These are phyloP conservation scores for Paecilomyces sp. DNA, from an alignment of 2,329 filamentous ascomycete genomes.

Conservation along the genomic window DNA sequence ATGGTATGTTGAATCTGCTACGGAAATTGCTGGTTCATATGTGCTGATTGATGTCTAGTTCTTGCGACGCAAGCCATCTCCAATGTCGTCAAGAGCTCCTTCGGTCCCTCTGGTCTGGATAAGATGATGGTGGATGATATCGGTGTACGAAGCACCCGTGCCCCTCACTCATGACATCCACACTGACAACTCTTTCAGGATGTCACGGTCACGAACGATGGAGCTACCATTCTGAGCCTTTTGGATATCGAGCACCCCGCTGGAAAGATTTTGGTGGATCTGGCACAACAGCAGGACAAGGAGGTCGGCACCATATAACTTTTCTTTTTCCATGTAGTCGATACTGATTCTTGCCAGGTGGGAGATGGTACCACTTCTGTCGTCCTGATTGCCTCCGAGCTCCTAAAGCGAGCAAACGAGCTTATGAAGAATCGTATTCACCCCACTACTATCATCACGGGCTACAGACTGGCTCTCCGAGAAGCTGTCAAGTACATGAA, in stretches of 20 bases:
- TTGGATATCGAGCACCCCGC: slow-evolving; percentile 97
- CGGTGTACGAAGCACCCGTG: slow-evolving; percentile 54
- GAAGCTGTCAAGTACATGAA: slow-evolving; percentile 99
- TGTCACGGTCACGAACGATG: slow-evolving; percentile 98
- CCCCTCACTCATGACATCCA: slow-evolving; percentile 9
- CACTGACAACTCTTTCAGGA: slow-evolving; percentile 49
- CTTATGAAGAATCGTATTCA: slow-evolving; percentile 99
- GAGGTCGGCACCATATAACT: slow-evolving; percentile 46
- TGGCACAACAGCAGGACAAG: slow-evolving; percentile 98
- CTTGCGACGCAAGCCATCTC: slow-evolving; percentile 93
- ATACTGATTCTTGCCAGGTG: slow-evolving; percentile 44
- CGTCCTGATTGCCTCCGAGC: slow-evolving; percentile 92
- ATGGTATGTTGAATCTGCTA: slow-evolving; percentile 53
- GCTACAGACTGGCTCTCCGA: slow-evolving; percentile 87
- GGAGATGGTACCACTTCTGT: slow-evolving; percentile 98
- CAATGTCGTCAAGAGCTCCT: slow-evolving; percentile 98
- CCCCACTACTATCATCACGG: slow-evolving; percentile 97
- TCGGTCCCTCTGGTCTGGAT: slow-evolving; percentile 91
- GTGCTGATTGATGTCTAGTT: slow-evolving; percentile 46
- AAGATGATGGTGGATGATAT: slow-evolving; percentile 99
- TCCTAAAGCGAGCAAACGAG: slow-evolving; percentile 89
- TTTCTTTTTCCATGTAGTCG: background rate
- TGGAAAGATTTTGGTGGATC: slow-evolving; percentile 94
- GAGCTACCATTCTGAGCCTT: slow-evolving; percentile 89
- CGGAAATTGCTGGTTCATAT: background rate